Percentiles rank a stretch among this genome's conserved stretches.
Conservation (phyloP, 2,329 filamentous ascomycete species). For the Colletotrichum neosansevieriae region DNA sequence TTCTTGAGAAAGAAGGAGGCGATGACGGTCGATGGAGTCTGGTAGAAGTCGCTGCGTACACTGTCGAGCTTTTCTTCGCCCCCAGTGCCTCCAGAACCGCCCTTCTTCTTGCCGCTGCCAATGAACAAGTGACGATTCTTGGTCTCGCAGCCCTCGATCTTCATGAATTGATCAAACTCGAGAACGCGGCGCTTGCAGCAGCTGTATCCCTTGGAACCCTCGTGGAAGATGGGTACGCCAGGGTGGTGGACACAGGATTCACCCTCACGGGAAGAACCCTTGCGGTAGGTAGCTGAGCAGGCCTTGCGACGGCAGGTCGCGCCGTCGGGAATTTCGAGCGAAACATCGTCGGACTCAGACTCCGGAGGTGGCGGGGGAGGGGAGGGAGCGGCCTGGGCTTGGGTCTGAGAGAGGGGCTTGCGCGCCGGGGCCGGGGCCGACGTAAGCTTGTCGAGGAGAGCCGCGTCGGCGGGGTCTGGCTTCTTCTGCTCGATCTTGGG, state of each 20-base stretch:
- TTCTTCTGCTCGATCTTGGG: conserved; percentile 71
- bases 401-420: conserved; percentile 51
- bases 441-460: conserved; percentile 57
- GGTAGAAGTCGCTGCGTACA: conserved; percentile 93
- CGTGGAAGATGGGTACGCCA: conserved; percentile 92
- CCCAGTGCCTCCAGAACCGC: conserved; percentile 52
- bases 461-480: conserved; percentile 42
- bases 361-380: conserved; percentile 75
- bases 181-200: conserved; percentile 96
- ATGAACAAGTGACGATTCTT: conserved; percentile 88
- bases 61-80: conserved; percentile 83
- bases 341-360: conserved; percentile 88
- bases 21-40: conserved; percentile 86
- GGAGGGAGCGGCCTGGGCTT: conserved; percentile 59
- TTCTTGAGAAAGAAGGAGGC: conserved; percentile 97
- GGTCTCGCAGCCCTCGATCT: conserved; percentile 89
- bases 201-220: conserved; percentile 97
- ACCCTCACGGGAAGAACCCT: conserved; percentile 69
- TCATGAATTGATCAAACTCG: conserved; percentile 98
- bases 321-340: conserved; percentile 77
- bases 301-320: conserved; percentile 82
- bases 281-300: conserved; percentile 77
- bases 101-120: conserved; percentile 78
- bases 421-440: conserved; percentile 56
- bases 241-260: conserved; percentile 92